Evolutionary conservation across 352 stramenopile genomes (phyloP).

Genomic region (Globisporangium paddicum): DNA sequence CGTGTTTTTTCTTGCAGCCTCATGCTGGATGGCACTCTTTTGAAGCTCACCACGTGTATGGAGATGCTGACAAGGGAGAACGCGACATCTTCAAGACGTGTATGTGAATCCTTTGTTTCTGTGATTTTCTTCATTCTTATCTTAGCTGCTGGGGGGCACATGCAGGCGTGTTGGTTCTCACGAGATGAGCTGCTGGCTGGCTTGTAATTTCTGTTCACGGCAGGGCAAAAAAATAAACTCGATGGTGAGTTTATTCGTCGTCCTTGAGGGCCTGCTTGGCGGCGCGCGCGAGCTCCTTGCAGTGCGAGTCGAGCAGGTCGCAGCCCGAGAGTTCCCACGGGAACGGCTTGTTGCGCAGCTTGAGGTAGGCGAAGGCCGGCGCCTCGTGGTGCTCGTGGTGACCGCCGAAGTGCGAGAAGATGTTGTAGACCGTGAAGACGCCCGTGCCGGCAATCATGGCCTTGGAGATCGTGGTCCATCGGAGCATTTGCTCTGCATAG

Average conservation of each 20-base stretch:
- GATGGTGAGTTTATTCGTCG: constrained; percentile 9
- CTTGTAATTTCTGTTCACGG: neutral
- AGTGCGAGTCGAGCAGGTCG: constrained; percentile 75
- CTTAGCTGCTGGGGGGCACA: constrained; percentile 5
- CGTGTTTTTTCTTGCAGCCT: no score
- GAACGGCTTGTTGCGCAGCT: constrained; percentile 86
- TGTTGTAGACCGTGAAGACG: constrained; percentile 54
- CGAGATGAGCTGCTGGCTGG: neutral
- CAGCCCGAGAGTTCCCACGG: constrained; percentile 78
- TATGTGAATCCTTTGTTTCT: constrained; percentile 7
- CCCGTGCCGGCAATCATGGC: constrained; percentile 65
- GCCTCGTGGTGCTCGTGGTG: constrained; percentile 63
- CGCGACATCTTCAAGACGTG: neutral
- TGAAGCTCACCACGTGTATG: neutral
- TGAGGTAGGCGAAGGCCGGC: constrained; percentile 77
- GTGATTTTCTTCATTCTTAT: constrained; percentile 1
- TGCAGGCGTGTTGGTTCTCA: constrained; percentile 9
- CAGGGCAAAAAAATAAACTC: neutral
- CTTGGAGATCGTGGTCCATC: constrained; percentile 85
- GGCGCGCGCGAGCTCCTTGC: constrained; percentile 55
- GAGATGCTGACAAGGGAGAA: neutral
- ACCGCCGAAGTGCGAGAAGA: constrained; percentile 36
- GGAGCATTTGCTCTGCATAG: constrained; percentile 78
- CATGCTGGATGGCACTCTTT: neutral
- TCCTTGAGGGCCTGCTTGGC: constrained; percentile 64